phyloP scores from a whole-genome alignment of 2,329 filamentous ascomycete species.

The Aspergillus tanneri region DNA sequence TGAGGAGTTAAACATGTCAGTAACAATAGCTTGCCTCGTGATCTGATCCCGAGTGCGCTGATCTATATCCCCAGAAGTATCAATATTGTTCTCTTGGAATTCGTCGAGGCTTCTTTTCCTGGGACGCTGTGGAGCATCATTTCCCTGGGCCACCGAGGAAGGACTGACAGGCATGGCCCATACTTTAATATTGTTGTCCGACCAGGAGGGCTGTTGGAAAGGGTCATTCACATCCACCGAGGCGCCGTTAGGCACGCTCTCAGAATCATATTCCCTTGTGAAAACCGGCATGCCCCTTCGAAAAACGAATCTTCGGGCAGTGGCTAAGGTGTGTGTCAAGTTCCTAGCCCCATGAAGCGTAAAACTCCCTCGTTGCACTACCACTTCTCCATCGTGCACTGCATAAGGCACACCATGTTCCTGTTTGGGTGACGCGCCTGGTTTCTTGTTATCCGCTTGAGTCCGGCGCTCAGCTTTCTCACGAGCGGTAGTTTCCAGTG shows the following conservation, averaged over 20 bases:
- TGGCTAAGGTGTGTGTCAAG: constrained; percentile 75
- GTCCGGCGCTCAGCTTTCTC: constrained; percentile 36
- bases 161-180: constrained; percentile 71
- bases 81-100: constrained; percentile 34
- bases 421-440: constrained; percentile 22
- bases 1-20: constrained; percentile 73
- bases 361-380: constrained; percentile 43
- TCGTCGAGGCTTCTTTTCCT: constrained; percentile 54
- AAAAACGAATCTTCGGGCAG: constrained; percentile 80
- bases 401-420: constrained; percentile 30
- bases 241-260: constrained; percentile 27
- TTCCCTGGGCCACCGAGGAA: constrained; percentile 22
- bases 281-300: constrained; percentile 75
- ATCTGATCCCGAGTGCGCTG: constrained; percentile 45
- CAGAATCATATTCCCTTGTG: constrained; percentile 63
- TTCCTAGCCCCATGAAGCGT: constrained; percentile 80
- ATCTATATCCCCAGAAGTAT: constrained; percentile 16
- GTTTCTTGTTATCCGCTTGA: constrained; percentile 18
- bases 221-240: constrained; percentile 21
- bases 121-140: constrained; percentile 31
- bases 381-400: constrained; percentile 24
- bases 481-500: constrained; percentile 43
- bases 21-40: constrained; percentile 63
- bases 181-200: constrained; percentile 74
- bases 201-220: constrained; percentile 62